Conservation (phyloP, 2,329 filamentous ascomycete genomes). For the Juglanconis sp. region DNA sequence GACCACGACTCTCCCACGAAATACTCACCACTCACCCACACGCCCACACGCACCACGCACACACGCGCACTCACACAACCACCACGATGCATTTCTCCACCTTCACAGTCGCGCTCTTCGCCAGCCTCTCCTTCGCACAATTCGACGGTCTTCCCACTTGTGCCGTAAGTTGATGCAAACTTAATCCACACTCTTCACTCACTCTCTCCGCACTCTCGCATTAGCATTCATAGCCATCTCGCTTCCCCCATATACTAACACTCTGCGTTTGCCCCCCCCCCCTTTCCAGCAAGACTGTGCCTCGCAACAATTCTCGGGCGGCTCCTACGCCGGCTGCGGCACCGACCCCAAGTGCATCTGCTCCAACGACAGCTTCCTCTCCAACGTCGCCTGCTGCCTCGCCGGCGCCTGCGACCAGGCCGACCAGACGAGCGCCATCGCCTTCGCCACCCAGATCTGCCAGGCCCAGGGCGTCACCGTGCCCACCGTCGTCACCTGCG, state of each 20-base stretch:
- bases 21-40: not conserved
- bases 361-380: constrained; percentile 36
- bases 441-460: constrained; percentile 32
- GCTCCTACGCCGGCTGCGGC: constrained; percentile 33
- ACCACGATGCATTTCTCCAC: constrained; percentile 44
- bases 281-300: constrained; percentile 29
- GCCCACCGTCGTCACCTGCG: constrained; percentile 30
- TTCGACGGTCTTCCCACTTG: constrained; percentile 45
- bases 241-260: not conserved
- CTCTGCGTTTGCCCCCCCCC: not conserved
- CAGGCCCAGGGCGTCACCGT: constrained; percentile 30
- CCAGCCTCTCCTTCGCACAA: constrained; percentile 52
- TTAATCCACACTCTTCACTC: not conserved
- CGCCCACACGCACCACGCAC: not conserved
- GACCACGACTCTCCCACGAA: too few relatives aligned
- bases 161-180: constrained; percentile 44
- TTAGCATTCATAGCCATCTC: not conserved
- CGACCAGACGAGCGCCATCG: constrained; percentile 29
- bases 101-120: constrained; percentile 47
- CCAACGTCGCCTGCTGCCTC: constrained; percentile 37
- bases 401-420: constrained; percentile 26
- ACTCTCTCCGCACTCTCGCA: not conserved
- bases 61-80: not conserved
- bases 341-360: constrained; percentile 39
- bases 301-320: constrained; percentile 24